phyloP scores from a whole-genome alignment of 306 rosid genomes.

The Neltuma alba region DNA sequence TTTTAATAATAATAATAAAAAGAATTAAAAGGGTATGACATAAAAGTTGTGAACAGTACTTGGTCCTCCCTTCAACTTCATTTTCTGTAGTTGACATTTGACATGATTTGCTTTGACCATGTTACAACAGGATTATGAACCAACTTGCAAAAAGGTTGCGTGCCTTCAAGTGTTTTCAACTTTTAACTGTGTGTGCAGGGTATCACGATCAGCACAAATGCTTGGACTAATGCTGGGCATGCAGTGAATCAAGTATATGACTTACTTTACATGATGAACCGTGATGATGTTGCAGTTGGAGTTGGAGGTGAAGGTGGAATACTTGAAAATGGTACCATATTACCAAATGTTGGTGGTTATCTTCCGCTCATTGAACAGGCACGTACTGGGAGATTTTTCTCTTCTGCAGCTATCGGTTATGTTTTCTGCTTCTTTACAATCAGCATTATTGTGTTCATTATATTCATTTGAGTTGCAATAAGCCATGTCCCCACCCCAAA shows the following conservation, averaged over 20 bases:
- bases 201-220: conserved; percentile 74
- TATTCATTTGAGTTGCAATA: neutral
- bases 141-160: neutral
- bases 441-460: neutral
- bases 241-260: conserved; percentile 90
- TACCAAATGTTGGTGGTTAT: conserved; percentile 86
- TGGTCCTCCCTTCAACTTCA: neutral
- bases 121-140: no score
- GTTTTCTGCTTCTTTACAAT: neutral
- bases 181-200: conserved; percentile 52
- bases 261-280: conserved; percentile 84
- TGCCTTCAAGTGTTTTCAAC: neutral
- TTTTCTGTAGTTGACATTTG: conserved; percentile 11
- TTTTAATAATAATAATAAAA: neutral
- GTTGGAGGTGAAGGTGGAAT: conserved; percentile 96
- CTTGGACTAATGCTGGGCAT: conserved; percentile 87
- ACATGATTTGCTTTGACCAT: conserved; percentile 9
- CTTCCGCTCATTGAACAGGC: conserved; percentile 91
- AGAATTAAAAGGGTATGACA: conserved; percentile 6
- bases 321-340: conserved; percentile 58
- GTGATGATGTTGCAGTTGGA: conserved; percentile 84
- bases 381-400: neutral
- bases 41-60: conserved; percentile 16
- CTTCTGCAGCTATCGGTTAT: neutral
- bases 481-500: no score